Evolutionary conservation across 1,284 basidiomycete species (phyloP).

Genomic region (Cryptococcus depauperatus): DNA sequence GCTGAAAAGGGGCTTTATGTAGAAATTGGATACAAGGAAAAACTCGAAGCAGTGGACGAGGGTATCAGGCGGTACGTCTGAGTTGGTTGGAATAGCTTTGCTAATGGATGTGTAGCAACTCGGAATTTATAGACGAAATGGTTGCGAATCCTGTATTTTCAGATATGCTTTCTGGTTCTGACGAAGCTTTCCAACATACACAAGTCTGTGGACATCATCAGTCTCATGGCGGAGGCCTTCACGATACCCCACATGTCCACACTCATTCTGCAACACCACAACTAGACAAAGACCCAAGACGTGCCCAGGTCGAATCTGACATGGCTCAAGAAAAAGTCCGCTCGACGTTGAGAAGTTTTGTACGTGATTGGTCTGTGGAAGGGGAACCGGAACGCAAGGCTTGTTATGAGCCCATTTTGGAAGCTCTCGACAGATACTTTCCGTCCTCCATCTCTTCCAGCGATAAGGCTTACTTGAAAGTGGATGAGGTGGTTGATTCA

Average conservation of each 20-base stretch:
- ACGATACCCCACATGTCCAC: constrained; percentile 12
- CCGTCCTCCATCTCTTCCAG: constrained; percentile 28
- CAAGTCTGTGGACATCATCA: constrained; percentile 23
- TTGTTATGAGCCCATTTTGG: constrained; percentile 70
- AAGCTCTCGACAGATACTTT: constrained; percentile 62
- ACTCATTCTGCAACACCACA: constrained; percentile 9
- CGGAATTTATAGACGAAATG: constrained; percentile 44
- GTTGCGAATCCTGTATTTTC: constrained; percentile 40
- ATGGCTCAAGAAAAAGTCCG: constrained; percentile 59
- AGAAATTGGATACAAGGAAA: constrained; percentile 41
- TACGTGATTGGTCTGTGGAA: constrained; percentile 80
- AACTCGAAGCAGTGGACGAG: constrained; percentile 45
- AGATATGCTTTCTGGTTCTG: constrained; percentile 26
- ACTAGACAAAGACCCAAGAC: constrained; percentile 29
- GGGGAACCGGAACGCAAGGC: constrained; percentile 65
- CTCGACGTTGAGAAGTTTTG: constrained; percentile 81
- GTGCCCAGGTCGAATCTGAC: constrained; percentile 21
- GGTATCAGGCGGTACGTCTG: constrained; percentile 38
- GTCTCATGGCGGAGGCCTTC: no score
- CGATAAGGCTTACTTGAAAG: constrained; percentile 1
- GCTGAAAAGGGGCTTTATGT: constrained; percentile 31
- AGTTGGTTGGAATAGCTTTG: no score
- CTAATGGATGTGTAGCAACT: constrained; percentile 26
- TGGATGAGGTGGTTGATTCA: constrained; percentile 2
- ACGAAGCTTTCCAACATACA: constrained; percentile 1